Conservation (phyloP, 2,329 filamentous ascomycete genomes). For the Ophiosphaerella korrae region DNA sequence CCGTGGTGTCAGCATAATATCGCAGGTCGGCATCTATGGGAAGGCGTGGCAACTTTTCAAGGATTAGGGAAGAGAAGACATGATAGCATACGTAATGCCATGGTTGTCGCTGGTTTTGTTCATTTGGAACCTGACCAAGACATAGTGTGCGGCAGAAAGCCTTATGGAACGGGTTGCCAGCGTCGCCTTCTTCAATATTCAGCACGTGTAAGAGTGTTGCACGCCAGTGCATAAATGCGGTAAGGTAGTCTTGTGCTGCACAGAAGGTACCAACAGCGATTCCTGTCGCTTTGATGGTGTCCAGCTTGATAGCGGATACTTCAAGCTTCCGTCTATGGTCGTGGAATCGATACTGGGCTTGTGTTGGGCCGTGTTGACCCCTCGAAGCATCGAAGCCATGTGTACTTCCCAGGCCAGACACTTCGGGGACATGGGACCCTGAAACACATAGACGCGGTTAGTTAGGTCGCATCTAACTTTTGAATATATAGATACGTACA, state of each 20-base stretch:
- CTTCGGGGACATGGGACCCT: constrained; percentile 33
- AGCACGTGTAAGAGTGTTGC: constrained; percentile 26
- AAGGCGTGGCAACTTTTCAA: constrained; percentile 16
- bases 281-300: constrained; percentile 28
- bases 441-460: neutral
- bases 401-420: constrained; percentile 13
- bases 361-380: neutral
- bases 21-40: constrained; percentile 16
- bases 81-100: constrained; percentile 18
- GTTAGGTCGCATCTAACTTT: neutral
- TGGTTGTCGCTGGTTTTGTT: neutral
- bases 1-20: constrained; percentile 6
- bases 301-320: constrained; percentile 39
- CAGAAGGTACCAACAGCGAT: constrained; percentile 37
- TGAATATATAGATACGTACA: constrained; percentile 19
- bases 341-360: constrained; percentile 25
- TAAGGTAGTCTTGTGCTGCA: constrained; percentile 39
- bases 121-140: constrained; percentile 26
- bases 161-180: constrained; percentile 19
- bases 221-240: constrained; percentile 47
- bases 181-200: constrained; percentile 4
- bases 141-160: constrained; percentile 40
- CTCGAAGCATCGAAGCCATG: constrained; percentile 28
- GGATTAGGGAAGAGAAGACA: constrained; percentile 21
- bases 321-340: constrained; percentile 34